Percentiles rank a stretch among this genome's conserved stretches.
phyloP scores from a whole-genome alignment of 148 eudicot species.

The Amaranthus hypochondriacus region DNA sequence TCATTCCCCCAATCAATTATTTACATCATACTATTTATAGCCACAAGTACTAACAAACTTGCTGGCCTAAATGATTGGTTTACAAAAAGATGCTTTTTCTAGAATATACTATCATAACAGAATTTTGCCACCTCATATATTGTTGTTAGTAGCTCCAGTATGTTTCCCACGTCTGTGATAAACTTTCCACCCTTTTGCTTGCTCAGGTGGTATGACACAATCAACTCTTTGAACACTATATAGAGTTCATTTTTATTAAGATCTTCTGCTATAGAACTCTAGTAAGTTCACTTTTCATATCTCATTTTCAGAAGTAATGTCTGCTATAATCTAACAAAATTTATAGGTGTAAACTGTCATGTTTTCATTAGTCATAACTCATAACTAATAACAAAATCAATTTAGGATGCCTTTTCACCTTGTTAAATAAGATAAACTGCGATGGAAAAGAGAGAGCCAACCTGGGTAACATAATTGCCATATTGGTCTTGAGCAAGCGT shows the following conservation, averaged over 20 bases:
- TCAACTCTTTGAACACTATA: neutral
- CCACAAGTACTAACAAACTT: no score
- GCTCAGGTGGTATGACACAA: neutral
- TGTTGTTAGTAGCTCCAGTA: no score
- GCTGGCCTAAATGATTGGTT: no score
- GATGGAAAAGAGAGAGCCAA: slow-evolving; percentile 20
- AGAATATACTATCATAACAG: no score
- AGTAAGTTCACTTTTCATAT: neutral
- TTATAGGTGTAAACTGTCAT: neutral
- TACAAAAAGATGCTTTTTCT: no score
- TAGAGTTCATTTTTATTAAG: neutral
- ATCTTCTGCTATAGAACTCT: neutral
- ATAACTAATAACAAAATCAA: neutral
- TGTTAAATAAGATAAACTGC: neutral
- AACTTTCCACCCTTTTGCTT: no score
- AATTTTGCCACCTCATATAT: no score
- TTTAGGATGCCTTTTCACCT: neutral
- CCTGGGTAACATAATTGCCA: slow-evolving; percentile 97
- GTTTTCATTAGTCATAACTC: neutral
- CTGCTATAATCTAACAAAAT: neutral
- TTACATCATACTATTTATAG: no score
- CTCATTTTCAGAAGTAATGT: neutral
- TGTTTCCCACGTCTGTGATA: no score
- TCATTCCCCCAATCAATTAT: no score
- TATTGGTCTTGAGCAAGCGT: slow-evolving; percentile 90